These are phyloP conservation scores for Sanghuangporus baumii DNA, from an alignment of 1,284 basidiomycete species.

Conservation along the genomic window DNA sequence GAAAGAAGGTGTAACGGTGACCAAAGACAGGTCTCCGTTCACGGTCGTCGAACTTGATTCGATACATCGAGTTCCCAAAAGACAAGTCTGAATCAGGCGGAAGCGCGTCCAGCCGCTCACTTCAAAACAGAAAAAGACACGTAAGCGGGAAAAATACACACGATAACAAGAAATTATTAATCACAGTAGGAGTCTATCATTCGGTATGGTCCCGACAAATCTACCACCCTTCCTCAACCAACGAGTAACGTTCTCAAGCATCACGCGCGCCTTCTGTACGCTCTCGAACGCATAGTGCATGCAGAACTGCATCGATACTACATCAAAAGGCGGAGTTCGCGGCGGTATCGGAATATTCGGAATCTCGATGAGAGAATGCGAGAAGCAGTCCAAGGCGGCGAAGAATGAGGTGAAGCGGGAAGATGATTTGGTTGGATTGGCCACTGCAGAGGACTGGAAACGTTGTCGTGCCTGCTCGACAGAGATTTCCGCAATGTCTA, in stretches of 20 bases:
- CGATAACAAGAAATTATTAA: conserved; percentile 26
- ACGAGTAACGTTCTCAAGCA: conserved; percentile 88
- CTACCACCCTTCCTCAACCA: conserved; percentile 81
- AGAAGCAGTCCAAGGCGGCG: conserved; percentile 86
- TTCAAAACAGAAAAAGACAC: conserved; percentile 28
- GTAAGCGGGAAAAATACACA: conserved; percentile 6
- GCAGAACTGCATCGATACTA: conserved; percentile 98
- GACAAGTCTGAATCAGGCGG: conserved; percentile 56
- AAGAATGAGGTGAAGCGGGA: conserved; percentile 74
- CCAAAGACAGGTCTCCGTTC: conserved; percentile 69
- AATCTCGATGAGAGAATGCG: conserved; percentile 60
- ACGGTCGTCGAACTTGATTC: conserved; percentile 77
- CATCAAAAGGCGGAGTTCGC: conserved; percentile 72
- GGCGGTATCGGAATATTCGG: conserved; percentile 39
- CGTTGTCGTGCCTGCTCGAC: conserved; percentile 84
- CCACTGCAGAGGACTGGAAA: conserved; percentile 31
- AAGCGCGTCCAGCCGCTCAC: conserved; percentile 62
- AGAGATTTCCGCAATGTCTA: conserved; percentile 90
- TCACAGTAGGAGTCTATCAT: conserved; percentile 74
- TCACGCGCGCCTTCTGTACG: conserved; percentile 77
- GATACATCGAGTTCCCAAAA: conserved; percentile 91
- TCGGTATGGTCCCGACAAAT: conserved; percentile 94
- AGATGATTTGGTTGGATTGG: conserved; percentile 41
- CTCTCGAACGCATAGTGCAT: conserved; percentile 99
- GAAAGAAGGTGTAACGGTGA: conserved; percentile 90